These are phyloP conservation scores for Tetratostichococcus sp. DNA, from an alignment of 139 green algal genomes.

Conservation along the genomic window DNA sequence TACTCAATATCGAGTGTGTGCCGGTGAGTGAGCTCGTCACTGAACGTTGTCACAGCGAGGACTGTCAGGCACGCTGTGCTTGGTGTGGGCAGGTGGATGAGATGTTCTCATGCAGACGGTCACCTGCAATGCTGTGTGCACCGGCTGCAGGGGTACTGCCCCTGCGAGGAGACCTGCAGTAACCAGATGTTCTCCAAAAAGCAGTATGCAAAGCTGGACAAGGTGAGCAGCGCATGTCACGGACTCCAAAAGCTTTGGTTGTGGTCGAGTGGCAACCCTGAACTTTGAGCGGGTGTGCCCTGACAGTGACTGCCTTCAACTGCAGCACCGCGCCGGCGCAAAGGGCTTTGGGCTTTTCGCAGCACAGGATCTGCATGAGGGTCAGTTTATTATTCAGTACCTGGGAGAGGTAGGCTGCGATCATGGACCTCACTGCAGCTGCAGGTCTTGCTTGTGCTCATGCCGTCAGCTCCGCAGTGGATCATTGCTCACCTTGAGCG, in stretches of 20 bases:
- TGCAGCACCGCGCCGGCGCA: conserved; percentile 66
- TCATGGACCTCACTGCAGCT: not conserved
- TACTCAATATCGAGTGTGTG: conserved; percentile 91
- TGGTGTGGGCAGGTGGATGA: too few species aligned
- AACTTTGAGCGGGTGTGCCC: too few species aligned
- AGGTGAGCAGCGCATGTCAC: conserved; percentile 45
- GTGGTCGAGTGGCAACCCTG: too few species aligned
- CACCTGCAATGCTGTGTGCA: too few species aligned
- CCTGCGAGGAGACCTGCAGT: conserved; percentile 80
- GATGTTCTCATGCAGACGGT: too few species aligned
- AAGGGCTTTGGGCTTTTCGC: conserved; percentile 91
- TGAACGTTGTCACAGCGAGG: too few species aligned
- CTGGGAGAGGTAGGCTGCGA: conserved; percentile 73
- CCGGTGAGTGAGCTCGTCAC: conserved; percentile 35
- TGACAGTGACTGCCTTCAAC: not conserved
- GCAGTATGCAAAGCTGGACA: conserved; percentile 76
- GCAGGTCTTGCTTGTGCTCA: too few species aligned
- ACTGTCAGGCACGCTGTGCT: too few species aligned
- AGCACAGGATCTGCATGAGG: conserved; percentile 61
- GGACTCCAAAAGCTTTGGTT: too few species aligned
- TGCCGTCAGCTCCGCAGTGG: too few species aligned
- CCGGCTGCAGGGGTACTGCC: conserved; percentile 85
- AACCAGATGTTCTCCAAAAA: conserved; percentile 89
- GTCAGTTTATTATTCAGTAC: conserved; percentile 97
- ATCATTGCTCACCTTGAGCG: too few species aligned